Conservation (phyloP, 371 early-diverging fungal species). For the Haplosporangium sp. region DNA sequence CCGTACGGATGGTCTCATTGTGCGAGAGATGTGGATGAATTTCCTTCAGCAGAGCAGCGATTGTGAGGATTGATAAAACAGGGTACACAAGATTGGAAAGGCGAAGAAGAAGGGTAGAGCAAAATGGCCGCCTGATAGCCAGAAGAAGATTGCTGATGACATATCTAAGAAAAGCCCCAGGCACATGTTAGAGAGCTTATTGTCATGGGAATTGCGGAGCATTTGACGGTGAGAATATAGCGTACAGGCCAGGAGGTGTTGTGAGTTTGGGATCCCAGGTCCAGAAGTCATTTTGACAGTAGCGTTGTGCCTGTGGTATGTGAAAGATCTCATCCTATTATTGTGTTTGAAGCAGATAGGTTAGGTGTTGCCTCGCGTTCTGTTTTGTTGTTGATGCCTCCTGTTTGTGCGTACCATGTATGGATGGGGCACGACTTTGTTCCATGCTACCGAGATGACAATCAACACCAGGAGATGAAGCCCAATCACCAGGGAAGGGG, state of each 20-base stretch:
- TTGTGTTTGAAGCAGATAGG: not conserved
- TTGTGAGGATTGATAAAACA: conserved; percentile 61
- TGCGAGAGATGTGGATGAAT: conserved; percentile 55
- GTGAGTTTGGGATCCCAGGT: conserved; percentile 94
- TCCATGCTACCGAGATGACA: conserved; percentile 25
- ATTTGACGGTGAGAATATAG: conserved; percentile 7
- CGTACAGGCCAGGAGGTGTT: conserved; percentile 96
- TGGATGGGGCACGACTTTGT: conserved; percentile 25
- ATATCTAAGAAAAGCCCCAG: conserved; percentile 51
- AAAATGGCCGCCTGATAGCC: conserved; percentile 34
- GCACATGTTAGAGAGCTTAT: not conserved
- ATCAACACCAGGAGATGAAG: conserved; percentile 34
- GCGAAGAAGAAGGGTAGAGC: conserved; percentile 68
- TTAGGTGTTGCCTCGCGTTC: not conserved
- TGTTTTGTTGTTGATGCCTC: not conserved
- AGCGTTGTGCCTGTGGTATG: conserved; percentile 89
- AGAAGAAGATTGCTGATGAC: conserved; percentile 59
- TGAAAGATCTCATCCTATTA: conserved; percentile 87
- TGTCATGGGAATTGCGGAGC: not conserved
- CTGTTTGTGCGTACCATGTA: conserved; percentile 35
- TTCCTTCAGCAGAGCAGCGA: conserved; percentile 54
- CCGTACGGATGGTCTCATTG: conserved; percentile 47
- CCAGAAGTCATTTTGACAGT: conserved; percentile 78
- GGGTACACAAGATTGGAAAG: conserved; percentile 70
- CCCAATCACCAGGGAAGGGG: conserved; percentile 13